Evolutionary conservation across 2,329 filamentous ascomycete genomes (phyloP).

Genomic region (Pseudopithomyces chartarum): DNA sequence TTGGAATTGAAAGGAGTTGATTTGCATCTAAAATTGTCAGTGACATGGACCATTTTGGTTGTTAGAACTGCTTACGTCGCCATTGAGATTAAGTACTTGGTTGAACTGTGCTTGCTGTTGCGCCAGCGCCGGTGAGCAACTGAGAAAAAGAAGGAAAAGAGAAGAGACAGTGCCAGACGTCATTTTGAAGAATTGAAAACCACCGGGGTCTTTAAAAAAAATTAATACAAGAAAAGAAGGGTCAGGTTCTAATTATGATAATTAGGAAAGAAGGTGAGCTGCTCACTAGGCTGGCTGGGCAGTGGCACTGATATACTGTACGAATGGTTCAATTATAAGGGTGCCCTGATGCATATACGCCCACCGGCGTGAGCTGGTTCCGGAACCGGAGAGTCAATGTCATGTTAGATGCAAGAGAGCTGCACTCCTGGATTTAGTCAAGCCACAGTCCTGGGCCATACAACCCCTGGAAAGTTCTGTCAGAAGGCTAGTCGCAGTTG

Average conservation of each 20-base stretch:
- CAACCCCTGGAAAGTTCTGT: slow-evolving; percentile 15
- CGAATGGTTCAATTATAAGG: slow-evolving; percentile 29
- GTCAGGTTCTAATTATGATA: slow-evolving; percentile 23
- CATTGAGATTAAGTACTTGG: slow-evolving; percentile 47
- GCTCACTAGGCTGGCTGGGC: slow-evolving; percentile 38
- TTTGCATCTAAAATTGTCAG: slow-evolving; percentile 37
- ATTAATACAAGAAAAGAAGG: slow-evolving; percentile 28
- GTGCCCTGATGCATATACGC: slow-evolving; percentile 8
- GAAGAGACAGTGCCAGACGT: slow-evolving; percentile 45
- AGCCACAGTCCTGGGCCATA: slow-evolving; percentile 17
- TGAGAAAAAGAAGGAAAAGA: slow-evolving; percentile 34
- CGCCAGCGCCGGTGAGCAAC: slow-evolving; percentile 29
- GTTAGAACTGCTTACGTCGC: slow-evolving; percentile 34
- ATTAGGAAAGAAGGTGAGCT: slow-evolving; percentile 34
- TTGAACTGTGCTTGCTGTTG: slow-evolving; percentile 43
- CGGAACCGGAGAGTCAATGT: slow-evolving; percentile 25
- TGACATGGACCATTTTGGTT: background rate
- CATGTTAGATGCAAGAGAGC: slow-evolving; percentile 20
- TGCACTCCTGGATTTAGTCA: slow-evolving; percentile 21
- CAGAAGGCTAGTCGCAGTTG: slow-evolving; percentile 13
- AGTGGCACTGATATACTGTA: slow-evolving; percentile 19
- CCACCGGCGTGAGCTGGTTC: slow-evolving; percentile 22
- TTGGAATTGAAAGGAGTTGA: slow-evolving; percentile 45
- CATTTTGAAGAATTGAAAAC: slow-evolving; percentile 35
- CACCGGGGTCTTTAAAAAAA: slow-evolving; percentile 36